Base-by-base conservation (phyloP, 2,329 filamentous ascomycete species). In the Pseudonectria buxi region DNA sequence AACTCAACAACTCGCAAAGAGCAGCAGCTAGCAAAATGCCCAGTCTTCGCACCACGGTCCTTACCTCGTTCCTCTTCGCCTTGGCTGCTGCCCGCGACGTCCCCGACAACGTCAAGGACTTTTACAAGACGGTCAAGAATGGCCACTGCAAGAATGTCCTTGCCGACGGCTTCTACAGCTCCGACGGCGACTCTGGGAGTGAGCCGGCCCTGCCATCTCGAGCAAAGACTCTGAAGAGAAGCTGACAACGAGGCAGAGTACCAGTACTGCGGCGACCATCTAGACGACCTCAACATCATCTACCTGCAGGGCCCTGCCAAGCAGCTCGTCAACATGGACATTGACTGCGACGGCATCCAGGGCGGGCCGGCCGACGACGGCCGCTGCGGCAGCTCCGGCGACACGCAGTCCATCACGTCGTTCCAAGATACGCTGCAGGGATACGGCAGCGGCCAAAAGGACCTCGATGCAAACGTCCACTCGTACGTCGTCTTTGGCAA, bases 341-440 rank as follows among this genome's bases (percentile, higher is more conserved):
- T 78, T 35, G 73, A 76, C 56, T 78, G 74, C 47, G 74, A 78
- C 44, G 74, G 74, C 14, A 49, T 59, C 7, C 63, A 71, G 36
- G 53, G 56, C 14, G 58, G 60, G 7, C 45, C 56, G 18, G 59
- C 58, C 25, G 59, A 64, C 36, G 65, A 63, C 22, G 66, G 68
- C 2, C 62, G 63, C 27, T 76, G 72, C 45, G 59, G 51, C 24
- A 60, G 55, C 13, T 68, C 66, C 10, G 52, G 44, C 13, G 66
- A 69, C 35, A 65, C 61, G 2, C 69, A 72, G 47, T 56, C 54
- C 25, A 46, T 64, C 37, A 76, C 74, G 1, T 60, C 68, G 0
- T 76, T 76, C 51, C 52, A 60, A 37, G 52, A 61, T 29, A 54
- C 45, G 1, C 47, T 74, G 24, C 41, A 40, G 10, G 35, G 46